phyloP scores from a whole-genome alignment of 164 flowering plant genomes.

The Buxus sempervirens region DNA sequence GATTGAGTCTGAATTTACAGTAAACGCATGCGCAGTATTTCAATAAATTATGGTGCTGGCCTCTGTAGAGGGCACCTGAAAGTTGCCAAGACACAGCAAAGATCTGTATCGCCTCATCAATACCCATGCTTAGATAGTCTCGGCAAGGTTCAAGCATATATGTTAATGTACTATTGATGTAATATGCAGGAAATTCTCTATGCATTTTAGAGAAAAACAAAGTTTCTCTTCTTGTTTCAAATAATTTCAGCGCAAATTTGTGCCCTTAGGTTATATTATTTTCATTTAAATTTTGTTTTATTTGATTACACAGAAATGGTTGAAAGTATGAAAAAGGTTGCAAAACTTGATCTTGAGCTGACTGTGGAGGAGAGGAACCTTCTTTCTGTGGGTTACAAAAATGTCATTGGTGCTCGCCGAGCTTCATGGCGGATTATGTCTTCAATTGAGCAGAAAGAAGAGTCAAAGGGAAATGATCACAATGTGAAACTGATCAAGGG shows the following conservation, averaged over 20 bases:
- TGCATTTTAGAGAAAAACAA: not conserved
- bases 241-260: no score
- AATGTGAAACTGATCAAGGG: slow-evolving; percentile 22
- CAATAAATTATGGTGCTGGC: no score
- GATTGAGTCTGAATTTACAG: no score
- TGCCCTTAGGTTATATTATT: not conserved
- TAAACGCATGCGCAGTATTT: no score
- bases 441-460: slow-evolving; percentile 26
- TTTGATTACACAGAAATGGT: slow-evolving; percentile 21
- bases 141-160: no score
- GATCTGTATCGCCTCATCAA: no score
- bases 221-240: no score
- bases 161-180: no score
- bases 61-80: no score
- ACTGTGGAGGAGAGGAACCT: slow-evolving; percentile 28
- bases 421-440: slow-evolving; percentile 31
- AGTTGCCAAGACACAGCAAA: no score
- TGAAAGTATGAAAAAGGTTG: slow-evolving; percentile 24
- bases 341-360: slow-evolving; percentile 23
- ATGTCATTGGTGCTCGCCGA: slow-evolving; percentile 27
- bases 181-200: not conserved
- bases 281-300: not conserved
- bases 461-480: slow-evolving; percentile 24
- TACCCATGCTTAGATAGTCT: no score
- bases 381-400: slow-evolving; percentile 28